Evolutionary conservation across 2,329 filamentous ascomycete genomes (phyloP), one percentile per base, ranked within the genome.

Genomic region (Aspergillus pseudoterreus): DNA sequence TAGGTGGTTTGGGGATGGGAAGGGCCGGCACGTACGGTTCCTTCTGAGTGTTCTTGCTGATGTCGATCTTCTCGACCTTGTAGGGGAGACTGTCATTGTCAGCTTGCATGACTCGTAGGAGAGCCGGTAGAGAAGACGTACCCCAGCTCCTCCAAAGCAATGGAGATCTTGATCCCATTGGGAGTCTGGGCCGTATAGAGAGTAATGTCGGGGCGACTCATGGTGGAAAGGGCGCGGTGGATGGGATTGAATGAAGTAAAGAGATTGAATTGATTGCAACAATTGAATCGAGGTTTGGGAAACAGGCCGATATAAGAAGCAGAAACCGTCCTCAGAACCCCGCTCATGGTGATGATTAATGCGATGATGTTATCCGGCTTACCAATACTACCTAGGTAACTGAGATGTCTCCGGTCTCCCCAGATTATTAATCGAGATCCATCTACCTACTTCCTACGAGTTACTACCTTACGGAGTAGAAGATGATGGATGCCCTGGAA

Each of bases 161-260:
- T 95, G 51, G 88, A 91, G 55, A 90, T 82, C 71, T 95, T 96
- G 78, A 94, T 87, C 57, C 91, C 90, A 73, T 96, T 96, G 43
- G 92, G 90, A 47, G 92, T 96, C 64, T 85, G 81, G 11, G 82
- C 79, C 11, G 90, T 95, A 76, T 94, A 95, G 27, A 95, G 82
- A 41, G 85, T 87, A 63, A 95, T 90, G 60, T 88, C 78, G 5
- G 87, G 78, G 24, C 54, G 55, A 39, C 58, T 59, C 51, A 56
- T 57, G 36, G 52, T 60, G 55, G 48, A 42, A 39, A 21, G 36
- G 36, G 42, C 50, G 36, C 43, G 17, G 3, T 39, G n/a, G 19
- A 17, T n/a, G 17, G 11, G 36, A 41, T 17, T 21, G n/a, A 42
- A 17, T 12, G 35, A 39, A 24, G 21, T 17, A 30, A 6, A 19